Evolutionary conservation across 2,329 filamentous ascomycete genomes (phyloP).

Genomic region (Botryotinia globosa): DNA sequence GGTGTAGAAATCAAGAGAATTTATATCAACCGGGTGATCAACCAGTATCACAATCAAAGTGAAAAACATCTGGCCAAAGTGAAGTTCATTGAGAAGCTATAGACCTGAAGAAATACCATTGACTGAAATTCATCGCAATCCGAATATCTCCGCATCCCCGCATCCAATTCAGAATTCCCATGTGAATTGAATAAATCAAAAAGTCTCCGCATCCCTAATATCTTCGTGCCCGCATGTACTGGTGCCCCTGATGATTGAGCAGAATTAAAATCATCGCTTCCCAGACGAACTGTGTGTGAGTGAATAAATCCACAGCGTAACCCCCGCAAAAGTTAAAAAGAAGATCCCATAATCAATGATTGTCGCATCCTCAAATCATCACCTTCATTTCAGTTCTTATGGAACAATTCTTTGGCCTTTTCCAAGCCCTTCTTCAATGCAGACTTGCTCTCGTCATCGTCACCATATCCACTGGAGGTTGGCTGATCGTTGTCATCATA

Average conservation of each 20-base stretch:
- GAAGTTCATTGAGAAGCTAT: not conserved
- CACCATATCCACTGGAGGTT: not conserved
- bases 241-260: not conserved
- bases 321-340: not conserved
- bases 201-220: not conserved
- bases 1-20: not conserved
- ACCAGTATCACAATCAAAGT: not conserved
- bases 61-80: not conserved
- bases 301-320: not conserved
- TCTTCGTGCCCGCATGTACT: not conserved
- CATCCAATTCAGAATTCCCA: not conserved
- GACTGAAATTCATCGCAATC: not conserved
- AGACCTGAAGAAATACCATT: not conserved
- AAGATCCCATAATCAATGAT: not conserved
- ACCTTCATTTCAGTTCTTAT: not conserved
- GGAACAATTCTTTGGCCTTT: slow-evolving; percentile 1
- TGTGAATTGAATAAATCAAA: not conserved
- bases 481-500: not conserved
- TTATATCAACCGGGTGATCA: not conserved
- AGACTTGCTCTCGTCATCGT: not conserved
- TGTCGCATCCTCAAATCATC: not conserved
- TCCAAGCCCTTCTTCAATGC: slow-evolving; percentile 13
- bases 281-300: not conserved
- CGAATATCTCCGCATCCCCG: not conserved
- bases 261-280: not conserved